Evolutionary conservation across 768 basidiomycete species (phyloP), one percentile per base, ranked within the genome.

Genomic region (Russula lepida): DNA sequence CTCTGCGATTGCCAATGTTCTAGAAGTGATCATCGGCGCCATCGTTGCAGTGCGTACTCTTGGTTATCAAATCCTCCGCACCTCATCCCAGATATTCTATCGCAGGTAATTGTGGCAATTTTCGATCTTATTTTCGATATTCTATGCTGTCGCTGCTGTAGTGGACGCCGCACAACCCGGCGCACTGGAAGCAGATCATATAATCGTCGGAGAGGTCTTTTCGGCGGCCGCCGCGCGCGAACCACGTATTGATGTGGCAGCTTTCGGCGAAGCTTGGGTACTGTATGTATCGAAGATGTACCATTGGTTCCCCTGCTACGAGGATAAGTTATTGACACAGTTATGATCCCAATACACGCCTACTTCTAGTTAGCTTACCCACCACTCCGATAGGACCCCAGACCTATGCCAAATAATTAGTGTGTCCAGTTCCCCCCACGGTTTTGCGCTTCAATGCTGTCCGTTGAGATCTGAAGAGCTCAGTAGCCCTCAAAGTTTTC

Each of bases 41-140:
- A 79, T 89, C 60, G 83, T 81, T 13, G 77, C 74, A n/a, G 85
- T 87, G 66, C 55, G 81, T 56, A 30, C 6, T 27, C 3, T 25
- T 2, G 13, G 17, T 19, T 23, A 21, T 33, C 33, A 12, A 15
- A n/a, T 19, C 23, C 25, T 47, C 5, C 8, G 15, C 2, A 37
- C 27, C 53, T 44, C 47, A 48, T 15, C 2, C 5, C 9, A n/a
- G n/a, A 27, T 39, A 4, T 15, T 6, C 28, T 41, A 12, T 9
- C 0, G 8, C 64, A 88, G 86, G 74, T 87, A 43, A 76, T 86
- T 49, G 81, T 85, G 12, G 81, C 84, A 0, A 86, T 86, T 60
- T 81, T 85, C 66, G 77, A 86, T 67, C 68, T 84, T 41, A 83
- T 88, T 59, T 60, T 73, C 53, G 86, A 78, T 57, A 75, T 78